A percentile compares a stretch with the other conserved stretches of the same genome.
Conservation (phyloP, 169 alveolate species). For the Cyclospora cayetanensis region DNA sequence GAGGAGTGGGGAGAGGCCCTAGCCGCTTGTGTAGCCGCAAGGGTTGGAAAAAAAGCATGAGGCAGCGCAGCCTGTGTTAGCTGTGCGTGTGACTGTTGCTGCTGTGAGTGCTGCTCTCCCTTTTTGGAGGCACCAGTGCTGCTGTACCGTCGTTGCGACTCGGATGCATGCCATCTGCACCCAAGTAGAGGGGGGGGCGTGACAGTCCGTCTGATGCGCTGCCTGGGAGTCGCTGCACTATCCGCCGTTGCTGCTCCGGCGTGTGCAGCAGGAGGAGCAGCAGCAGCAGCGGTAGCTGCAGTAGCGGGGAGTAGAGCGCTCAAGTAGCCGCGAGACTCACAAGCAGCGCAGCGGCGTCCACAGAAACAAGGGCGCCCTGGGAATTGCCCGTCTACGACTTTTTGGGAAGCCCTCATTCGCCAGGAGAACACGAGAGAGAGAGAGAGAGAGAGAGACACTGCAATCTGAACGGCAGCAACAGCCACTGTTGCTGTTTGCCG, state of each 20-base stretch:
- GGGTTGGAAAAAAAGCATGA: neutral
- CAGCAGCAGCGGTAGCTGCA: constrained; percentile 8
- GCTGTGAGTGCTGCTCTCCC: neutral
- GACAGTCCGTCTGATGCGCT: neutral
- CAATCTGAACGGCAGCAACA: too few species aligned
- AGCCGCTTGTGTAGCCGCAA: constrained; percentile 13
- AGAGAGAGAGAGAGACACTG: too few species aligned
- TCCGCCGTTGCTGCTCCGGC: neutral
- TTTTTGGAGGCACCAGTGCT: neutral
- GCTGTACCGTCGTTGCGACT: constrained; percentile 24
- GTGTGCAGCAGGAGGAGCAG: neutral
- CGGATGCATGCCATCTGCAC: neutral
- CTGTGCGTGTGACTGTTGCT: neutral
- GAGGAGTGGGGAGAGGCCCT: neutral
- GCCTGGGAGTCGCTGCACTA: neutral
- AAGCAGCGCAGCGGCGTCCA: constrained; percentile 60
- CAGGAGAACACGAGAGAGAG: too few species aligned
- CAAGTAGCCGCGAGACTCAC: neutral
- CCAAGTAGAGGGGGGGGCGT: neutral
- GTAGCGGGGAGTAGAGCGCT: neutral
- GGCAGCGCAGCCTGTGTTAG: neutral
- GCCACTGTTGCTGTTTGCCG: too few species aligned
- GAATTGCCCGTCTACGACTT: too few species aligned
- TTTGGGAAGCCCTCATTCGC: too few species aligned
- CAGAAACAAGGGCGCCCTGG: neutral